Evolutionary conservation across 2,329 filamentous ascomycete genomes (phyloP).

Genomic region (Fusarium sp.): DNA sequence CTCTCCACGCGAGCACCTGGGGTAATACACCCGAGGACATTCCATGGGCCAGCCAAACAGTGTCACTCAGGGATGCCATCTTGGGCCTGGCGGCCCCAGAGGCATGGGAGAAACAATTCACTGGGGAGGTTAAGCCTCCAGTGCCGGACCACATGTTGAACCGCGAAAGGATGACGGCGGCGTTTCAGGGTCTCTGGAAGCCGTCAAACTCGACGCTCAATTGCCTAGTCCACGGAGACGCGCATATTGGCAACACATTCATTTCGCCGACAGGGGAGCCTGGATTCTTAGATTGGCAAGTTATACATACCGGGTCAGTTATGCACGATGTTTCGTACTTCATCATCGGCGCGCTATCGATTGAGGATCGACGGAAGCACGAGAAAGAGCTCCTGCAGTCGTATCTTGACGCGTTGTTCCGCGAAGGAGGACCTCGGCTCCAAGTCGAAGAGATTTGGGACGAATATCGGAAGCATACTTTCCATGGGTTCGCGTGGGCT

Average conservation of each 20-base stretch:
- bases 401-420: constrained; percentile 7
- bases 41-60: constrained; percentile 4
- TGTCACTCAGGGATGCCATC: not conserved
- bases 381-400: not conserved
- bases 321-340: constrained; percentile 28
- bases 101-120: not conserved
- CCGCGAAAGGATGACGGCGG: not conserved
- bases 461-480: constrained; percentile 18
- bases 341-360: constrained; percentile 2
- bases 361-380: not conserved
- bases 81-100: constrained; percentile 7
- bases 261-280: constrained; percentile 2
- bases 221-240: constrained; percentile 23
- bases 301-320: constrained; percentile 12
- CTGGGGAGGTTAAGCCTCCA: not conserved
- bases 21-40: not conserved
- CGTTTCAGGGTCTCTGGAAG: constrained; percentile 12
- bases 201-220: constrained; percentile 13
- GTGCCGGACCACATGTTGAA: constrained; percentile 8
- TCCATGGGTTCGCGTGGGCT: constrained; percentile 28
- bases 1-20: constrained; percentile 22
- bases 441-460: not conserved
- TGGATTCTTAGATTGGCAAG: constrained; percentile 26
- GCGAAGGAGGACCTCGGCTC: not conserved
- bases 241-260: constrained; percentile 22